These are phyloP conservation scores for Acanthamoeba royreba DNA, from an alignment of 208 protist species.

Conservation along the genomic window DNA sequence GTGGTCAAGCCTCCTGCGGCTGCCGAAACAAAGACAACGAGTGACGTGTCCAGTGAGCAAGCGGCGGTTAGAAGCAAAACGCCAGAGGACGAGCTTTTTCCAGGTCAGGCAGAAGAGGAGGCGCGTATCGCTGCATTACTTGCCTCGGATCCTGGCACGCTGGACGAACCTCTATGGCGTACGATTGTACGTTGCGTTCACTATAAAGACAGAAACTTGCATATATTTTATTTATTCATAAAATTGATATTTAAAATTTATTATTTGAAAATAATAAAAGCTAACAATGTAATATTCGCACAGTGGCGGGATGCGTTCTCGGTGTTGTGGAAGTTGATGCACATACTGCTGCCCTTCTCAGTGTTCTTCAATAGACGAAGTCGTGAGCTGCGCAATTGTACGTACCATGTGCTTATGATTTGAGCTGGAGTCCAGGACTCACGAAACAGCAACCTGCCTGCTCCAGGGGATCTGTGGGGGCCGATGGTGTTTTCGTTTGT, in stretches of 20 bases:
- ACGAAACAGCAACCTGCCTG: not conserved
- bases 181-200: constrained; percentile 58
- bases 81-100: not conserved
- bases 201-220: too few relatives aligned
- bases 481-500: constrained; percentile 61
- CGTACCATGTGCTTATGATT: too few relatives aligned
- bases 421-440: not conserved
- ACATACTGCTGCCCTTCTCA: constrained; percentile 41
- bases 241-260: too few relatives aligned
- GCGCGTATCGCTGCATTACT: not conserved
- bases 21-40: not conserved
- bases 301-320: constrained; percentile 53
- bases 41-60: not conserved
- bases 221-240: too few relatives aligned
- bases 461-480: constrained; percentile 65
- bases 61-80: not conserved
- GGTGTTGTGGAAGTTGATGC: constrained; percentile 47
- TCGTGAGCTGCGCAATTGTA: constrained; percentile 57
- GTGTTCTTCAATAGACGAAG: not conserved
- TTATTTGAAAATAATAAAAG: too few relatives aligned
- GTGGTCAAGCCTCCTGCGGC: too few relatives aligned
- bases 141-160: constrained; percentile 23
- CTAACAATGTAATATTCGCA: not conserved
- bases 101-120: not conserved
- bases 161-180: constrained; percentile 44